These are phyloP conservation scores for Colletotrichum eremochloae DNA, from an alignment of 2,329 filamentous ascomycete species.

Conservation along the genomic window DNA sequence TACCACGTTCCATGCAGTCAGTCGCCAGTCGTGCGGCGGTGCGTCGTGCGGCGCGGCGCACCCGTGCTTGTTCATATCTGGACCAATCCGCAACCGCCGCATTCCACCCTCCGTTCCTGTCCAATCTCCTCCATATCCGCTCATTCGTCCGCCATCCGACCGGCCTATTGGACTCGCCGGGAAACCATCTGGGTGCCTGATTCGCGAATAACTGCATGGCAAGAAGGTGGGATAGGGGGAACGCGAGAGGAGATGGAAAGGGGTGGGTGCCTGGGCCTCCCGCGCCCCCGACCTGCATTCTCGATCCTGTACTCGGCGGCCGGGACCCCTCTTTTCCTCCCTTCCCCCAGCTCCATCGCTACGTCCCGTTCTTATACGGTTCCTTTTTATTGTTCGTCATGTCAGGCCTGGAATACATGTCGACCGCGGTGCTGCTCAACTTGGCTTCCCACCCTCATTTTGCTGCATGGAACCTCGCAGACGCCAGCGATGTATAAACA, in stretches of 20 bases:
- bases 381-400: background rate
- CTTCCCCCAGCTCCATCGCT: background rate
- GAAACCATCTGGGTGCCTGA: background rate
- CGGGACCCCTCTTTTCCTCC: background rate
- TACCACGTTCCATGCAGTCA: background rate
- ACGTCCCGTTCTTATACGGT: background rate
- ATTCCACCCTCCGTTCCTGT: background rate
- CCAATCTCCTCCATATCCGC: constrained; percentile 4
- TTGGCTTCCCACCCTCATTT: no score
- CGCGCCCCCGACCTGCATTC: constrained; percentile 29
- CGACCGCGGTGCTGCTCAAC: background rate
- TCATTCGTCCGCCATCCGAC: background rate
- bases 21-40: background rate
- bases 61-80: background rate
- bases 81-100: background rate
- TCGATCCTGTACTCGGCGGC: constrained; percentile 34
- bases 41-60: background rate
- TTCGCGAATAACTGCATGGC: background rate
- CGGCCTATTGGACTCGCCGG: background rate
- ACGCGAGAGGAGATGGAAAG: background rate
- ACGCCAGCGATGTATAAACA: background rate
- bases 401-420: background rate
- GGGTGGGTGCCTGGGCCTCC: constrained; percentile 9
- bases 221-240: background rate
- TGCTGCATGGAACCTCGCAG: background rate